Conservation (phyloP, 2,329 filamentous ascomycete genomes). For the Verticillium isaacii region DNA sequence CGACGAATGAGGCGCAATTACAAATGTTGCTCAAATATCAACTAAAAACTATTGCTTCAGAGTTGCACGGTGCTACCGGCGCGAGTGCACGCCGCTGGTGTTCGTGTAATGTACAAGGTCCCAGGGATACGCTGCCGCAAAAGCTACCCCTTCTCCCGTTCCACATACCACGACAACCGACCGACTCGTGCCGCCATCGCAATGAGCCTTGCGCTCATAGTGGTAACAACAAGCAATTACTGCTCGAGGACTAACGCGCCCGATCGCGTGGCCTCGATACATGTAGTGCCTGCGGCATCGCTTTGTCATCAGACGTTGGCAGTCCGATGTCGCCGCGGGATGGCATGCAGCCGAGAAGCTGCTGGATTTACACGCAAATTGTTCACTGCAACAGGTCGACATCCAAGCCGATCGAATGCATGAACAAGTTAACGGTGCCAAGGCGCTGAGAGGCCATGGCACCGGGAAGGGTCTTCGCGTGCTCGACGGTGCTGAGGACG, state of each 20-base stretch:
- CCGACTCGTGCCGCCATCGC: not conserved
- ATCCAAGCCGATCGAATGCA: slow-evolving; percentile 97
- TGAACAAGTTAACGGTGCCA: slow-evolving; percentile 94
- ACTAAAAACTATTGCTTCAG: not conserved
- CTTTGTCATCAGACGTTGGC: not conserved
- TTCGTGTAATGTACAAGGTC: not conserved
- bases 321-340: not conserved
- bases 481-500: slow-evolving; percentile 88
- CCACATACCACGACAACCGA: not conserved
- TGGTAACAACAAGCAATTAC: not conserved
- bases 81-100: not conserved
- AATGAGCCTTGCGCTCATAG: not conserved
- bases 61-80: not conserved
- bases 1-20: not conserved
- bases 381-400: slow-evolving; percentile 63
- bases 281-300: not conserved
- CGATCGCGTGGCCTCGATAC: not conserved
- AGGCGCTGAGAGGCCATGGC: slow-evolving; percentile 81
- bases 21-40: not conserved
- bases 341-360: not conserved
- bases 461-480: slow-evolving; percentile 83
- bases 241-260: not conserved
- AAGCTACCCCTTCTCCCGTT: not conserved
- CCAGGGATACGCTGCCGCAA: not conserved
- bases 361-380: not conserved